phyloP scores from a whole-genome alignment of 305 asterid species.

The Solanum hybrid region DNA sequence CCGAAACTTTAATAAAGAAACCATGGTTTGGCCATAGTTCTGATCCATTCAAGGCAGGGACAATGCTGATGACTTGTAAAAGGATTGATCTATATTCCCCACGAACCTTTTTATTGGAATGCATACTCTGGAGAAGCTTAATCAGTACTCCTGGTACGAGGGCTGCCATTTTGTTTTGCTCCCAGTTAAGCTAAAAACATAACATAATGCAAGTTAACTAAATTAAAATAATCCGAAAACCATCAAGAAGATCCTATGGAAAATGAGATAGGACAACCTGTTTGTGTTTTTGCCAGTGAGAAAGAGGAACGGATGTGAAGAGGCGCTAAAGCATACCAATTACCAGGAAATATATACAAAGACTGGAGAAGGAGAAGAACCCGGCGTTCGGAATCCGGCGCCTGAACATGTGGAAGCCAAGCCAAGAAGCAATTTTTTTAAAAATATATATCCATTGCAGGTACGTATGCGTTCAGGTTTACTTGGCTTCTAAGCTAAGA shows the following conservation, averaged over 20 bases:
- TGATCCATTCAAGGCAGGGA: constrained; percentile 71
- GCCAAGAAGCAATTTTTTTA: constrained; percentile 6
- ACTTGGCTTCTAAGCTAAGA: constrained; percentile 62
- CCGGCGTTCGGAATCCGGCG: not conserved
- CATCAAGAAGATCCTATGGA: not conserved
- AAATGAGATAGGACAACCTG: not conserved
- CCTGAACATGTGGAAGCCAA: constrained; percentile 25
- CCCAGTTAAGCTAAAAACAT: not conserved
- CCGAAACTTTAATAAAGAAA: constrained; percentile 76
- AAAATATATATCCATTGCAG: constrained; percentile 27
- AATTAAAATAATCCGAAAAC: not conserved
- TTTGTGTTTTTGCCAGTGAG: not conserved
- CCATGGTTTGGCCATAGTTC: constrained; percentile 86
- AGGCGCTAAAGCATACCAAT: not conserved
- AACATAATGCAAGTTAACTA: not conserved
- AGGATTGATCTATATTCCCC: constrained; percentile 68
- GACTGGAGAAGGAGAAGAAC: not conserved
- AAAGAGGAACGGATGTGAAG: not conserved
- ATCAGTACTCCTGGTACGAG: constrained; percentile 73
- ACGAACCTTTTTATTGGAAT: constrained; percentile 53
- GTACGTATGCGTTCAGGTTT: constrained; percentile 46
- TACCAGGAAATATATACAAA: not conserved
- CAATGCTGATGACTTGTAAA: constrained; percentile 74
- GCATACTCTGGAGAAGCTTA: constrained; percentile 60
- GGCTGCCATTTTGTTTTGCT: constrained; percentile 46